Conservation (phyloP, 2,329 filamentous ascomycete genomes). For the Pyrenophora tritici-repentis region DNA sequence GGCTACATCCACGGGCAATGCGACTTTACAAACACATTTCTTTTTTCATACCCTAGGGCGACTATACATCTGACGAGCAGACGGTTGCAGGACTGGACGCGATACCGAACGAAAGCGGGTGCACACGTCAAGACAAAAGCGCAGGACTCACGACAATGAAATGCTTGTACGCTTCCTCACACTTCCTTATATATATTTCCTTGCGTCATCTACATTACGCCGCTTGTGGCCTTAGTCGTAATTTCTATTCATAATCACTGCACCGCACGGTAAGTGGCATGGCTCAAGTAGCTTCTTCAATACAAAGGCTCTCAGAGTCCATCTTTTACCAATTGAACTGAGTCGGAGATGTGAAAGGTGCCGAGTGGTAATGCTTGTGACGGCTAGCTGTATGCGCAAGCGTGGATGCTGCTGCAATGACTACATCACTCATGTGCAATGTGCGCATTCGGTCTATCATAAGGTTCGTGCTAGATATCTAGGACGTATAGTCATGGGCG, state of each 20-base stretch:
- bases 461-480: background rate
- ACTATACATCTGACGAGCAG: background rate
- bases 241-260: slow-evolving; percentile 5
- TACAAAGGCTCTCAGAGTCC: background rate
- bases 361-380: too few species aligned
- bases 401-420: background rate
- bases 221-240: slow-evolving; percentile 3
- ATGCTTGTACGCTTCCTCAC: background rate
- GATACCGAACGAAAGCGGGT: background rate
- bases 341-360: too few species aligned
- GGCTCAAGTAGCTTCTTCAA: background rate
- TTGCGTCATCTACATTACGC: background rate
- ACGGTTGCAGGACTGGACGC: background rate
- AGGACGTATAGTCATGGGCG: background rate
- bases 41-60: background rate
- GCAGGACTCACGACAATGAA: background rate
- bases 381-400: background rate
- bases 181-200: background rate
- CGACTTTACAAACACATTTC: background rate
- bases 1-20: background rate
- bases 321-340: background rate
- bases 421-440: background rate
- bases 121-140: background rate
- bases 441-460: background rate
- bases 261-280: background rate